Conservation (phyloP, 495 filamentous ascomycete genomes). For the Neurospora africana region DNA sequence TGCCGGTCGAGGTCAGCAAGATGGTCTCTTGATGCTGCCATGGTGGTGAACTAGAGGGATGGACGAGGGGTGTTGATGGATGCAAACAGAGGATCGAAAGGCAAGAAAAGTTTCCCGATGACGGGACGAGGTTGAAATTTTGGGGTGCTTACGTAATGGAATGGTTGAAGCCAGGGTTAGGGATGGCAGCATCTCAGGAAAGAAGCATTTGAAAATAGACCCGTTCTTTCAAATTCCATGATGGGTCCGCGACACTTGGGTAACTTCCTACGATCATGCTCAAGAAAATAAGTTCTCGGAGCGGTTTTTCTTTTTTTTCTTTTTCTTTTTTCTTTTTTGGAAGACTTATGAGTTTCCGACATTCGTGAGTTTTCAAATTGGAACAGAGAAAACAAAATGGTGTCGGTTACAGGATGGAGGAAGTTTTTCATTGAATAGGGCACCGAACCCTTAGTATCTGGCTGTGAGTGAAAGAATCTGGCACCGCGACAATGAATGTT, state of each 20-base stretch:
- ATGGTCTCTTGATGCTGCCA: constrained; percentile 31
- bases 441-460: neutral
- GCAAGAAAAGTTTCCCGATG: neutral
- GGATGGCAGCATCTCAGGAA: neutral
- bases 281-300: neutral
- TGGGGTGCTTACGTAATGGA: neutral
- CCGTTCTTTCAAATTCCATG: neutral
- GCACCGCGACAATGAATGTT: neutral
- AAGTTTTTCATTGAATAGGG: neutral
- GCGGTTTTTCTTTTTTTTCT: neutral
- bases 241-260: neutral
- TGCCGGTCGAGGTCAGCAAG: constrained; percentile 59
- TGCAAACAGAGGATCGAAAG: neutral
- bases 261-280: neutral
- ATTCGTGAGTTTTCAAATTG: neutral
- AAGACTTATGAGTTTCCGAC: neutral
- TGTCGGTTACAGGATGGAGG: neutral
- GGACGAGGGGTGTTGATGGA: neutral
- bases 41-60: constrained; percentile 1
- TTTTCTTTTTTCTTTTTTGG: too few species aligned
- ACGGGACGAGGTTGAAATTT: neutral
- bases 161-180: neutral
- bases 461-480: neutral
- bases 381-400: neutral
- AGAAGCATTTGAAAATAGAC: neutral